Evolutionary conservation across 2,329 filamentous ascomycete genomes (phyloP).

Genomic region (Colletotrichum liaoningense): DNA sequence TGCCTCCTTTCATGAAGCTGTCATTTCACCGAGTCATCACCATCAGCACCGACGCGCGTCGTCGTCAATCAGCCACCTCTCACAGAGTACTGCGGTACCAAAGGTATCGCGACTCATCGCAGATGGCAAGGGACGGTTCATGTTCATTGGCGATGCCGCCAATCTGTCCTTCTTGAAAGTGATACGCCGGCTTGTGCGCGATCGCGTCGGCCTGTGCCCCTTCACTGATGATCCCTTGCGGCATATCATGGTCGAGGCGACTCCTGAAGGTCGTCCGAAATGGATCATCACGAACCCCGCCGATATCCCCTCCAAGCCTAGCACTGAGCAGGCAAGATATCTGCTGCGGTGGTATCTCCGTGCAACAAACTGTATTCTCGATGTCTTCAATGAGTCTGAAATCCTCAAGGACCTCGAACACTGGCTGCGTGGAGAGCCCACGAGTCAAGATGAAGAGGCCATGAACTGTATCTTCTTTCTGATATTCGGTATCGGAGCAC

Average conservation of each 20-base stretch:
- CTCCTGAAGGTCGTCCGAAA: constrained; percentile 42
- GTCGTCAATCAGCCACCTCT: constrained; percentile 20
- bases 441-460: constrained; percentile 28
- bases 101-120: constrained; percentile 45
- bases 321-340: constrained; percentile 40
- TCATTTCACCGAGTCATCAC: neutral
- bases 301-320: constrained; percentile 38
- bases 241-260: constrained; percentile 47
- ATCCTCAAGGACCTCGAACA: constrained; percentile 40
- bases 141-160: constrained; percentile 51
- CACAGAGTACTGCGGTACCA: constrained; percentile 34
- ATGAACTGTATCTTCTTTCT: constrained; percentile 41
- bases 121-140: constrained; percentile 46
- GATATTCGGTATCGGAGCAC: constrained; percentile 46
- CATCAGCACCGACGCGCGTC: neutral
- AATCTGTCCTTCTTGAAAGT: constrained; percentile 48
- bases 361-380: constrained; percentile 42
- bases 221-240: constrained; percentile 49
- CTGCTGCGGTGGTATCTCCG: constrained; percentile 46
- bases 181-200: constrained; percentile 46
- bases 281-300: constrained; percentile 40
- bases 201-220: constrained; percentile 44
- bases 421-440: constrained; percentile 41
- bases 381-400: constrained; percentile 46
- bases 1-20: constrained; percentile 2